A percentile compares a stretch with the other conserved stretches of the same genome.
Evolutionary conservation across 495 filamentous ascomycete genomes (phyloP).

Genomic region (Aspergillus leporis): DNA sequence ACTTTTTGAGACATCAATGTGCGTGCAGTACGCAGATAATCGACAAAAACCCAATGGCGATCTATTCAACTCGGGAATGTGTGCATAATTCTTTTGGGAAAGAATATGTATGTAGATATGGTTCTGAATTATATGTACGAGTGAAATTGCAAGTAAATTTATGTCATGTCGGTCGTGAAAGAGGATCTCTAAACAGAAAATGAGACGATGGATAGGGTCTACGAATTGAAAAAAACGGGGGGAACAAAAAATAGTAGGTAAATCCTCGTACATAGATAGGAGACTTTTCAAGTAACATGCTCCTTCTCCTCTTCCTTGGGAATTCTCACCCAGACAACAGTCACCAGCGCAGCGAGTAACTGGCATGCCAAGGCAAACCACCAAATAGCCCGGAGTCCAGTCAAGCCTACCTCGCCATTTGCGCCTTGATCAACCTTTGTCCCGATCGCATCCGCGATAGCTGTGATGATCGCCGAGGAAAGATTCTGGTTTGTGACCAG

Average conservation of each 20-base stretch:
- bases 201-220: background rate
- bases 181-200: background rate
- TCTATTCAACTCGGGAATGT: background rate
- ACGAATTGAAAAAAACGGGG: background rate
- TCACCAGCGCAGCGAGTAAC: slow-evolving; percentile 42
- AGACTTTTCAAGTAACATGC: slow-evolving; percentile 39
- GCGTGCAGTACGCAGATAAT: background rate
- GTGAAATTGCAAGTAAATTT: background rate
- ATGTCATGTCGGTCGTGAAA: background rate
- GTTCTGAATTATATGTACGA: background rate
- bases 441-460: slow-evolving; percentile 46
- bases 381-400: slow-evolving; percentile 47
- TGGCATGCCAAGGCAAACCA: slow-evolving; percentile 47
- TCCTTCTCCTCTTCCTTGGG: slow-evolving; percentile 53
- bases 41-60: background rate
- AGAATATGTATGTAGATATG: background rate
- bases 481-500: slow-evolving; percentile 38
- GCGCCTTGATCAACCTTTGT: slow-evolving; percentile 36
- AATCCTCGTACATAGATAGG: background rate
- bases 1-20: background rate
- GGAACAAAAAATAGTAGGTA: background rate
- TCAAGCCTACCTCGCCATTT: slow-evolving; percentile 40
- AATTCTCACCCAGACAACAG: slow-evolving; percentile 42
- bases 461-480: slow-evolving; percentile 44
- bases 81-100: background rate